Evolutionary conservation across 306 rosid genomes (phyloP), one percentile per base, ranked within the genome.

Genomic region (Abrus pulchellus): DNA sequence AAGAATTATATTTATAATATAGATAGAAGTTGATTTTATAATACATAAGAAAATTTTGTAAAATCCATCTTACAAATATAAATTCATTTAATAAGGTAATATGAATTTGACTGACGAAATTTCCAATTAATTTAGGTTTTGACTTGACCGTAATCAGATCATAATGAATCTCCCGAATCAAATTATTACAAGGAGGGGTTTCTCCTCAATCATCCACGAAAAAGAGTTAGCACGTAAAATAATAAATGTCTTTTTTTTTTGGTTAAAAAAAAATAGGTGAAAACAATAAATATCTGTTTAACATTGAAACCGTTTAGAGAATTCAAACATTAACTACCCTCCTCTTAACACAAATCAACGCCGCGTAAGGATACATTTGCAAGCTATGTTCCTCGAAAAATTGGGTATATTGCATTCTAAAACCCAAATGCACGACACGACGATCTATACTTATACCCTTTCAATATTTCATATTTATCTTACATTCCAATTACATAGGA

Each of bases 381-480:
- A 55, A 20, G 33, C 20, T 12, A 55, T 27, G 1, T 7, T 56
- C 62, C 5, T 56, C 36, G 1, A 56, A 56, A 56, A 6, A 0
- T 7, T 20, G 60, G 5, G 32, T 20, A 1, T 10, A 61, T 61
- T 59, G 8, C 44, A 5, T 41, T 61, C 44, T 5, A 33, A 33
- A 61, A 33, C 67, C 67, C 20, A 61, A 61, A 61, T 61, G 28
- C 67, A 61, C 67, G 67, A 34, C 67, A 61, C 28, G 9, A 5
- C 27, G 1, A 9, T 29, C 2, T 59, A 1, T 10, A 3, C n/a
- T 3, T 29, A 8, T 34, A 29, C 36, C 40, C 13, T 27, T 56
- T 56, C 34, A 56, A 56, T 0, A n/a, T 56, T 56, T 56, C 34
- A 56, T 56, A 57, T 57, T 29, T 57, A 29, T 28, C 62, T 7